Evolutionary conservation across 352 stramenopile species (phyloP), one percentile per base, ranked within the genome.

Genomic region (Thraustochytrium striatum): DNA sequence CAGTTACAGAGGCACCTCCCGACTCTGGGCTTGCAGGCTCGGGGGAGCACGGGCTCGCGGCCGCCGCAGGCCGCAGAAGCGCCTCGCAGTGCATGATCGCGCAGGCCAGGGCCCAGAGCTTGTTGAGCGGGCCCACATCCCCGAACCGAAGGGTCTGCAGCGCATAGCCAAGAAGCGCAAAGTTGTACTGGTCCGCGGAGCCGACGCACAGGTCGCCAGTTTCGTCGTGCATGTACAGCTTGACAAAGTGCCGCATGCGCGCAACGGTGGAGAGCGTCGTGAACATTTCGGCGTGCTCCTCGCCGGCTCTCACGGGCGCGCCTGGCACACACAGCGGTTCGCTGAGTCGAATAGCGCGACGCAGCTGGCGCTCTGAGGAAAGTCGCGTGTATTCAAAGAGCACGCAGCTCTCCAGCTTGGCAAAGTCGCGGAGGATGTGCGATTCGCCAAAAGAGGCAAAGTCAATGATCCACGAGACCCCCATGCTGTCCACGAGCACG

Each of bases 401-500:
- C 1, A 75, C 28, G 50, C 65, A 70, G 35, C 41, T 61, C 25
- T 75, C 65, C 28, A 75, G 65, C 65, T 75, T 75, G 16, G 52
- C 44, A n/a, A 75, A 43, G 32, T 75, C 65, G 16, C 16, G n/a
- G 21, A 75, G 41, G 7, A 75, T 38, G 30, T 75, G 65, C 13
- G 28, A 5, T n/a, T 30, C 5, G 16, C 65, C 65, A 13, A 43
- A 75, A 32, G 61, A 61, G 65, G 65, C 65, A 75, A 75, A 75
- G 47, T 75, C 65, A 3, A 75, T 75, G n/a, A 75, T 8, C 65
- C 65, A 75, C 11, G 61, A 39, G 25, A 75, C 68, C 8, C 50
- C 52, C n/a, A 61, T 25, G 9, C 41, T 61, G 65, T 75, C 65
- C 19, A 75, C 68, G 11, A 75, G 59, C 33, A 70, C 36, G 25